These are phyloP conservation scores for Xanthoparmelia taractica DNA, from an alignment of 495 filamentous ascomycete species.

Conservation along the genomic window DNA sequence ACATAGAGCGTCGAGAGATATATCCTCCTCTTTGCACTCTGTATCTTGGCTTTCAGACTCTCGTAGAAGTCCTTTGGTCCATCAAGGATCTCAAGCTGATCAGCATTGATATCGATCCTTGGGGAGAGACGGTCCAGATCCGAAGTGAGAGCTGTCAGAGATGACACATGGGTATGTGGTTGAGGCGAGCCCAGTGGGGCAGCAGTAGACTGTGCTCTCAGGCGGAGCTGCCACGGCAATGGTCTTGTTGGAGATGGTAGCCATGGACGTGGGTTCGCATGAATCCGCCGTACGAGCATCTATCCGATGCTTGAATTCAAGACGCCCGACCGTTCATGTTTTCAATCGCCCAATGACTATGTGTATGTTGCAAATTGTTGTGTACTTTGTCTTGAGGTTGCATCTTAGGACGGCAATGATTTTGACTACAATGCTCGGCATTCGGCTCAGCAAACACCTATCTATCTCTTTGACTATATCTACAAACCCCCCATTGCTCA, in stretches of 20 bases:
- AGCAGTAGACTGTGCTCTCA: conserved; percentile 8
- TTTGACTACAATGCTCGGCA: no score
- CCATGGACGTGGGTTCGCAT: conserved; percentile 13
- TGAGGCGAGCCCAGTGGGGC: not conserved
- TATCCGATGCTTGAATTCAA: conserved; percentile 10
- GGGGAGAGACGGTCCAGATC: conserved; percentile 88
- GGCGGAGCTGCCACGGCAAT: not conserved
- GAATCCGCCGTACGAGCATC: conserved; percentile 13
- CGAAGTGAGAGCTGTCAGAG: conserved; percentile 59
- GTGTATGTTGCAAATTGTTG: not conserved
- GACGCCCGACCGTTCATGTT: not conserved
- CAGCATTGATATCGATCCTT: conserved; percentile 74
- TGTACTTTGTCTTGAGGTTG: no score
- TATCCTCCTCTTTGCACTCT: conserved; percentile 64
- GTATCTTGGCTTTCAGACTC: conserved; percentile 80
- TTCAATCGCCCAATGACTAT: not conserved
- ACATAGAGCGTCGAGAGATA: conserved; percentile 95
- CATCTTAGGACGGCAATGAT: no score
- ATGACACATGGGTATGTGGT: not conserved
- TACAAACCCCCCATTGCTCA: not conserved
- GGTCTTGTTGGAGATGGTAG: conserved; percentile 9
- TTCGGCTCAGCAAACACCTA: no score
- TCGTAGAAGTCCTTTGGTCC: conserved; percentile 80
- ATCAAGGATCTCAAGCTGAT: conserved; percentile 70
- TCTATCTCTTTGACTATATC: not conserved